A percentile compares a stretch with the other conserved stretches of the same genome.
Conservation (phyloP, 768 basidiomycete species). For the Russula foetens region DNA sequence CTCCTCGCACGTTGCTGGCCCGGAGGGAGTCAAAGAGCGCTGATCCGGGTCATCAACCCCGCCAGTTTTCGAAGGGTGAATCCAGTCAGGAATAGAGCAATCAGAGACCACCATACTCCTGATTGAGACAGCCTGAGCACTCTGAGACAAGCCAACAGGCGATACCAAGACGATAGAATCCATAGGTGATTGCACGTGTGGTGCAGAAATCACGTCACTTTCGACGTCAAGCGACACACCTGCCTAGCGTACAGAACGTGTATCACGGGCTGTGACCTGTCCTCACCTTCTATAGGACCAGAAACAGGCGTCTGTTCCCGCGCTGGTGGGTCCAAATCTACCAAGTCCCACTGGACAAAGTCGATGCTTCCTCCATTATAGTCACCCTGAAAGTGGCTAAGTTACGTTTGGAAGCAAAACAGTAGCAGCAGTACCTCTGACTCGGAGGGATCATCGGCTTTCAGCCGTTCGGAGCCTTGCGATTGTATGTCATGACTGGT, state of each 20-base stretch:
- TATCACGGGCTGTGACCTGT: background rate
- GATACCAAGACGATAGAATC: background rate
- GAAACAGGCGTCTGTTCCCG: background rate
- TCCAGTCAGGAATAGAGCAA: background rate
- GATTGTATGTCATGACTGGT: background rate
- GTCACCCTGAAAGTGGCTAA: background rate
- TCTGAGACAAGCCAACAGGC: background rate
- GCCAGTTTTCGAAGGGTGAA: background rate
- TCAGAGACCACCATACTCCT: background rate
- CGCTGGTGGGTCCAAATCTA: background rate
- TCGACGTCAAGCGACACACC: background rate
- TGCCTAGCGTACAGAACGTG: background rate
- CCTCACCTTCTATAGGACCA: background rate
- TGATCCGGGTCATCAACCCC: background rate
- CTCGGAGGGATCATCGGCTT: background rate
- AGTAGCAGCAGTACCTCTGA: background rate
- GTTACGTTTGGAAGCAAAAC: background rate
- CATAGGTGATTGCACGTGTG: background rate
- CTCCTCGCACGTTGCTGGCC: background rate
- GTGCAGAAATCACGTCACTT: background rate
- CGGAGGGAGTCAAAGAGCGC: background rate
- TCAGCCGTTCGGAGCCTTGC: background rate
- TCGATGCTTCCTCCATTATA: background rate
- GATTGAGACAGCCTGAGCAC: background rate
- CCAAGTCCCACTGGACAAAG: background rate